Conservation (phyloP, 352 stramenopile species). For the Phytophthora cryptogea region DNA sequence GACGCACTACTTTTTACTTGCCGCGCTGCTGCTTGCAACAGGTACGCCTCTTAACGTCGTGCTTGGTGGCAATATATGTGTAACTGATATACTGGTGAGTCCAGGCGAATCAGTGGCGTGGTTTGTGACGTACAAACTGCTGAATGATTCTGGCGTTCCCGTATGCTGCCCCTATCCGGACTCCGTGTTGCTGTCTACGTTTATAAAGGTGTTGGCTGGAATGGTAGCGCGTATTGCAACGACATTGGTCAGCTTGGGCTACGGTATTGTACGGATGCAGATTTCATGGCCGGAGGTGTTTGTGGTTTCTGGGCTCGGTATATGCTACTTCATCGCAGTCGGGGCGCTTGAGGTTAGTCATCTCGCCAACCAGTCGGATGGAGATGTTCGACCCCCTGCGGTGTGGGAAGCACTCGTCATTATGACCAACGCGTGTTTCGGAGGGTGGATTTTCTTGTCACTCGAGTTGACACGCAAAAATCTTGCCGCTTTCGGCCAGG, state of each 20-base stretch:
- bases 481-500: conserved; percentile 78
- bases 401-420: conserved; percentile 83
- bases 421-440: conserved; percentile 83
- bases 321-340: conserved; percentile 85
- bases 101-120: conserved; percentile 69
- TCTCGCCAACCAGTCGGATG: conserved; percentile 77
- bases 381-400: conserved; percentile 57
- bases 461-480: conserved; percentile 80
- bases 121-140: conserved; percentile 79
- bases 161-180: conserved; percentile 82
- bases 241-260: conserved; percentile 80
- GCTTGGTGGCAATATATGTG: not conserved
- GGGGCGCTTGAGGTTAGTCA: conserved; percentile 81
- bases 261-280: conserved; percentile 74
- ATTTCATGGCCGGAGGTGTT: conserved; percentile 80
- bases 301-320: conserved; percentile 69
- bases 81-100: not conserved
- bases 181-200: conserved; percentile 69
- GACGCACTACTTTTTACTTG: conserved; percentile 84
- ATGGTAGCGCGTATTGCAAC: conserved; percentile 80
- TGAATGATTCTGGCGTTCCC: conserved; percentile 72
- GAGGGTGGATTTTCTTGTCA: conserved; percentile 86
- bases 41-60: conserved; percentile 27
- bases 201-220: conserved; percentile 72
- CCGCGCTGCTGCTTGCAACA: conserved; percentile 78